A percentile compares a stretch with the other conserved stretches of the same genome.
Evolutionary conservation across 2,329 filamentous ascomycete genomes (phyloP).

Genomic region (Colletotrichum chlorophyti): DNA sequence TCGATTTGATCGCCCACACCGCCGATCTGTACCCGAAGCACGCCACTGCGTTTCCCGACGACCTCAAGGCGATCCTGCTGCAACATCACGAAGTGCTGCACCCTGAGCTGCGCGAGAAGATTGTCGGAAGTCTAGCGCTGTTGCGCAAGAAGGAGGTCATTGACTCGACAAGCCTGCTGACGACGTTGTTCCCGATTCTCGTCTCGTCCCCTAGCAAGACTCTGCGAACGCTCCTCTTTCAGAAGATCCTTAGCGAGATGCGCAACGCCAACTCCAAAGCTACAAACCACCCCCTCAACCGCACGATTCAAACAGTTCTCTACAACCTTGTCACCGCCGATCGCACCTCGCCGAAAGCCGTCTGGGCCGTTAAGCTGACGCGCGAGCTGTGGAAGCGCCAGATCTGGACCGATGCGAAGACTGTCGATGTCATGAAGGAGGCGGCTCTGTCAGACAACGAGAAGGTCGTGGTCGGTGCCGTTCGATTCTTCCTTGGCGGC

Average conservation of each 20-base stretch:
- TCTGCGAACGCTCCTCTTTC: slow-evolving; percentile 81
- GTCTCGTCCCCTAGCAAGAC: slow-evolving; percentile 92
- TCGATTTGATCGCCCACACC: slow-evolving; percentile 93
- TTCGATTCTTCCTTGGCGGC: slow-evolving; percentile 93
- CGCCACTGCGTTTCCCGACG: slow-evolving; percentile 77
- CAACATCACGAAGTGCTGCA: slow-evolving; percentile 85
- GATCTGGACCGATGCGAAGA: slow-evolving; percentile 92
- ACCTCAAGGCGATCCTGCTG: slow-evolving; percentile 81
- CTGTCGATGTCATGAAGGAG: slow-evolving; percentile 98
- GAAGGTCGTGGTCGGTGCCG: slow-evolving; percentile 87
- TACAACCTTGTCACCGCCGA: slow-evolving; percentile 92
- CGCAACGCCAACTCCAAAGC: slow-evolving; percentile 85
- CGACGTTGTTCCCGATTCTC: slow-evolving; percentile 93
- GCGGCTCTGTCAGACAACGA: slow-evolving; percentile 88
- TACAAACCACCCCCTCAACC: slow-evolving; percentile 91
- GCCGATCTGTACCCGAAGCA: slow-evolving; percentile 91
- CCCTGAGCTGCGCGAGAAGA: slow-evolving; percentile 87
- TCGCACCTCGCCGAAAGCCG: slow-evolving; percentile 80
- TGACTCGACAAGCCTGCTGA: slow-evolving; percentile 82
- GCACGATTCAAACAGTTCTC: slow-evolving; percentile 89
- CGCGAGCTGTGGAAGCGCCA: slow-evolving; percentile 96
- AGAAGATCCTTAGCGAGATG: slow-evolving; percentile 90
- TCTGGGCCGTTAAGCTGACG: slow-evolving; percentile 97
- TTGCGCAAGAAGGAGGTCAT: slow-evolving; percentile 91
- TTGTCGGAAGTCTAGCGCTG: slow-evolving; percentile 88